Evolutionary conservation across 768 basidiomycete species (phyloP).

Genomic region (Boletus reticulatus): DNA sequence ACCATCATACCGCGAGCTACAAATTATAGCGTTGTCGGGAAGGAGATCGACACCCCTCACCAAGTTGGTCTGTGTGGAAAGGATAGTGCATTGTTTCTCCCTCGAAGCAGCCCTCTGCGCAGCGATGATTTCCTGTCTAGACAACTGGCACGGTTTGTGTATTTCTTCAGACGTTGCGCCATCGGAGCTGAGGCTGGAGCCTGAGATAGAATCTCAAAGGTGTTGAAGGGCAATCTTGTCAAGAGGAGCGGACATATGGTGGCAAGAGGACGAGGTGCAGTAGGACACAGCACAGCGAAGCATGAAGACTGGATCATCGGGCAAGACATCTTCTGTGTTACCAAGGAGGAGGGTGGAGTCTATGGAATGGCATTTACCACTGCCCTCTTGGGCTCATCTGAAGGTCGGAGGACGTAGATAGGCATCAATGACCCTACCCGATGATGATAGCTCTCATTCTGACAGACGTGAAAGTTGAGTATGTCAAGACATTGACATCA

Average conservation of each 20-base stretch:
- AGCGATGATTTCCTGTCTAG: constrained; percentile 88
- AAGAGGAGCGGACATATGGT: constrained; percentile 71
- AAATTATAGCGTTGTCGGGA: constrained; percentile 80
- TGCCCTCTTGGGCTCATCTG: constrained; percentile 50
- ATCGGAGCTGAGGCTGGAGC: constrained; percentile 59
- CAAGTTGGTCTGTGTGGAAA: constrained; percentile 82
- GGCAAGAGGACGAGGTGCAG: constrained; percentile 65
- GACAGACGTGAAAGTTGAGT: constrained; percentile 9
- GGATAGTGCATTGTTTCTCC: constrained; percentile 82
- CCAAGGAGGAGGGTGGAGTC: constrained; percentile 77
- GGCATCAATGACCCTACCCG: constrained; percentile 83
- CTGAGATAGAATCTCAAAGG: constrained; percentile 58
- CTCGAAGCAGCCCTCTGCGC: constrained; percentile 85
- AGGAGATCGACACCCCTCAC: constrained; percentile 87
- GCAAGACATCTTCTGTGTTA: constrained; percentile 65
- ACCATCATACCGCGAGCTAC: constrained; percentile 73
- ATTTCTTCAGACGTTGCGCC: constrained; percentile 30
- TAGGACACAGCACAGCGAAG: constrained; percentile 81
- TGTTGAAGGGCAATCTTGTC: constrained; percentile 82
- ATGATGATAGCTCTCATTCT: constrained; percentile 80
- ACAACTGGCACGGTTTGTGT: constrained; percentile 41
- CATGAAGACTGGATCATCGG: constrained; percentile 87
- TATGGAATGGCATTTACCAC: constrained; percentile 78
- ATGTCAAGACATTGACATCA: neutral
- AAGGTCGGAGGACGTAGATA: constrained; percentile 73